Conservation (phyloP, 148 eudicot species). For the Rheum nobile region DNA sequence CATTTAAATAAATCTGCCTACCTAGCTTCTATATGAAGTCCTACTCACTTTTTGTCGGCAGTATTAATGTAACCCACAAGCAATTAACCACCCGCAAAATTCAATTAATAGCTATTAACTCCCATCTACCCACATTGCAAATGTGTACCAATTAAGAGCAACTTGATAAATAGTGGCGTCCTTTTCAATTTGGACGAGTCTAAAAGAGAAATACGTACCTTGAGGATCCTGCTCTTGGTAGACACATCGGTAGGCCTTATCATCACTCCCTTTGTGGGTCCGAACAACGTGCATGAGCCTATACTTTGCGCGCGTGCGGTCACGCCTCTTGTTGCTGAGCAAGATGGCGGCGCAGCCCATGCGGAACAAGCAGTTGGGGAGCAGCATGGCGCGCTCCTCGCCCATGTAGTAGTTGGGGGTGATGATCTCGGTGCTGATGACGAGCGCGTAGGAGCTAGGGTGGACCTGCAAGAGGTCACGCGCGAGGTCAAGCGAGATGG, state of each 20-base stretch:
- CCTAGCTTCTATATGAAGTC: neutral
- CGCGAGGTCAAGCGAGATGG: slow-evolving; percentile 19
- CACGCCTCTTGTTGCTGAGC: slow-evolving; percentile 12
- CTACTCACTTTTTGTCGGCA: neutral
- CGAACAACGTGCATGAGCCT: slow-evolving; percentile 17
- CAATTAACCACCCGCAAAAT: neutral
- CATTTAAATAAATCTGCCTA: neutral
- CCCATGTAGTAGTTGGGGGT: slow-evolving; percentile 23
- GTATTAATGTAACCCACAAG: neutral
- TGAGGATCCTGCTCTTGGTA: slow-evolving; percentile 18
- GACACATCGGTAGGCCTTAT: slow-evolving; percentile 23
- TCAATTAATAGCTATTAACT: neutral
- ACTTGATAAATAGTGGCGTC: no score
- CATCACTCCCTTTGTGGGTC: slow-evolving; percentile 27
- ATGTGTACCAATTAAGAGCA: neutral
- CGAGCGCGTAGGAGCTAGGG: slow-evolving; percentile 15
- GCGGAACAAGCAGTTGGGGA: slow-evolving; percentile 22
- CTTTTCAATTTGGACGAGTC: no score
- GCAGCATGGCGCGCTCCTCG: slow-evolving; percentile 20
- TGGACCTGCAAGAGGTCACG: slow-evolving; percentile 16
- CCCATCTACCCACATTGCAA: neutral
- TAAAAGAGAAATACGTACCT: neutral
- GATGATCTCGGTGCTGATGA: slow-evolving; percentile 23
- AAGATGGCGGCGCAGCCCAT: slow-evolving; percentile 26
- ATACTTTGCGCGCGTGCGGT: slow-evolving; percentile 19